phyloP scores from a whole-genome alignment of 768 basidiomycete genomes.

The Boletus eberwhitei region DNA sequence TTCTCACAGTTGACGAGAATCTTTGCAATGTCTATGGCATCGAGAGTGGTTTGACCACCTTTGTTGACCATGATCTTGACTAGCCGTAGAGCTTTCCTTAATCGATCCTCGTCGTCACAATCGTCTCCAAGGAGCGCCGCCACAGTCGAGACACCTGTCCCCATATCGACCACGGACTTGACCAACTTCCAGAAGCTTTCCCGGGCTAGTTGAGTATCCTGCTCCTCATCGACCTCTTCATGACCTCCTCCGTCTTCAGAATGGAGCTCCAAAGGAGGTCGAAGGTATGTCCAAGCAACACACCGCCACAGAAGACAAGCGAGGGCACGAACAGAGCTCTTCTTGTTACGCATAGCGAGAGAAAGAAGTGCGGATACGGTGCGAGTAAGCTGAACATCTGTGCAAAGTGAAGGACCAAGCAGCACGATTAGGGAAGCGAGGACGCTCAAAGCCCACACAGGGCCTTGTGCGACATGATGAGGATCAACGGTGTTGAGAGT shows the following conservation, averaged over 20 bases:
- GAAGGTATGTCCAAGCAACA: constrained; percentile 63
- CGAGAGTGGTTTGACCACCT: constrained; percentile 47
- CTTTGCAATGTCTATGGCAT: constrained; percentile 52
- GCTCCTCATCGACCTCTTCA: constrained; percentile 15
- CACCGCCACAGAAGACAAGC: constrained; percentile 64
- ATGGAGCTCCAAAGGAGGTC: constrained; percentile 37
- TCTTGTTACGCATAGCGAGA: constrained; percentile 57
- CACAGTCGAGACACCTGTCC: constrained; percentile 55
- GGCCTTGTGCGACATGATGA: constrained; percentile 64
- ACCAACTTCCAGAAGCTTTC: constrained; percentile 49
- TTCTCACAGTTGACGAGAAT: constrained; percentile 37
- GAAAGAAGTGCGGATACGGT: constrained; percentile 49
- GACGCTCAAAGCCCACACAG: constrained; percentile 73
- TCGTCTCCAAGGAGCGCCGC: constrained; percentile 49
- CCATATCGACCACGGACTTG: constrained; percentile 51
- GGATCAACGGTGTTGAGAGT: constrained; percentile 57
- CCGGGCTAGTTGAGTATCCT: constrained; percentile 28
- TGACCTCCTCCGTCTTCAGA: constrained; percentile 26
- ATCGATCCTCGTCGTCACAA: constrained; percentile 36
- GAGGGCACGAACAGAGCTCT: constrained; percentile 60
- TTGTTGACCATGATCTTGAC: constrained; percentile 57
- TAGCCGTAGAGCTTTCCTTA: constrained; percentile 47
- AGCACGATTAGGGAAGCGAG: constrained; percentile 63
- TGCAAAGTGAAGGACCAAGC: constrained; percentile 53
- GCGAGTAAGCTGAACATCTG: constrained; percentile 42